Percentiles rank a stretch among this genome's conserved stretches.
Evolutionary conservation across 257 asterid genomes (phyloP).

Genomic region (Thymus quinquecostatus): DNA sequence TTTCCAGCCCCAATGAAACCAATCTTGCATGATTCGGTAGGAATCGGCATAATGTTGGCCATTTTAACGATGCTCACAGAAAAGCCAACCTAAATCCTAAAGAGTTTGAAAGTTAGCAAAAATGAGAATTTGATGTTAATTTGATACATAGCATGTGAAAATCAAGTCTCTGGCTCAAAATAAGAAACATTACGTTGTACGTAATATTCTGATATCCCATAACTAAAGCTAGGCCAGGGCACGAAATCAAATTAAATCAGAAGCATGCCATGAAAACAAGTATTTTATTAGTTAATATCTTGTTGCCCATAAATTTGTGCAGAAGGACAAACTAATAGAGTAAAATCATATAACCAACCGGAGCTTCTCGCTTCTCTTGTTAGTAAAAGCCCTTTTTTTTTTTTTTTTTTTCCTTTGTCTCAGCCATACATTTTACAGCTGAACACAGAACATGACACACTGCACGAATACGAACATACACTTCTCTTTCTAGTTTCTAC

Average conservation of each 20-base stretch:
- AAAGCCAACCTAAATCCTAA: conserved; percentile 24
- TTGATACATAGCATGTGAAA: not conserved
- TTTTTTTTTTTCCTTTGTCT: not conserved
- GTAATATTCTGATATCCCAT: not conserved
- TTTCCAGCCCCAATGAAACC: conserved; percentile 97
- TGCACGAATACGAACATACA: not conserved
- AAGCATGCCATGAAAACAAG: not conserved
- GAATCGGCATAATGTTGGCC: conserved; percentile 55
- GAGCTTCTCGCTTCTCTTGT: not conserved
- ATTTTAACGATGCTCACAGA: conserved; percentile 28
- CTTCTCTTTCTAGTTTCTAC: not conserved
- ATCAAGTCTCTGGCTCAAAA: conserved; percentile 7
- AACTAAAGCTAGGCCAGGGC: not conserved
- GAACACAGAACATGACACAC: not conserved
- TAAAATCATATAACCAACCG: not conserved
- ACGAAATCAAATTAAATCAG: not conserved
- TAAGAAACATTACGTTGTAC: not conserved
- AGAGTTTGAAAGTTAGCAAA: conserved; percentile 12
- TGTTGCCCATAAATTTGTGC: not conserved
- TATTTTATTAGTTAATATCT: not conserved
- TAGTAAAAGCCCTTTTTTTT: not conserved
- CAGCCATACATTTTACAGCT: not conserved
- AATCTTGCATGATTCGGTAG: conserved; percentile 66
- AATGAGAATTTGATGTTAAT: not conserved
- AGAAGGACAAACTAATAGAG: not conserved